Evolutionary conservation across 352 stramenopile genomes (phyloP).

Genomic region (Thraustotheca clavata): DNA sequence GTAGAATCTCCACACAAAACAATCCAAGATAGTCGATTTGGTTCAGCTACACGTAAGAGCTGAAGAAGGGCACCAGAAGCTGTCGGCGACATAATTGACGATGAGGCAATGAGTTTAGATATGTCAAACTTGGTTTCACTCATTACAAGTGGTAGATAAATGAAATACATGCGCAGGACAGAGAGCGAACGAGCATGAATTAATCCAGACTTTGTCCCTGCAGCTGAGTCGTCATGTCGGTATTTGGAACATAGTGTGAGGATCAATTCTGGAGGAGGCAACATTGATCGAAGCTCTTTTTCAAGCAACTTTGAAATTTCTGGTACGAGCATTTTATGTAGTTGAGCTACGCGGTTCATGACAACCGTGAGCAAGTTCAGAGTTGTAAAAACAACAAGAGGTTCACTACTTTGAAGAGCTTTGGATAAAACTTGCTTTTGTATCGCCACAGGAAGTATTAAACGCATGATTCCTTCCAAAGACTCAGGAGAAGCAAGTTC

Average conservation of each 20-base stretch:
- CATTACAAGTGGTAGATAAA: conserved; percentile 65
- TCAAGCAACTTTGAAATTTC: neutral
- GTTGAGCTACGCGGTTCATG: conserved; percentile 33
- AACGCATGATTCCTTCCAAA: conserved; percentile 34
- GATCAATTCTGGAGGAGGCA: conserved; percentile 72
- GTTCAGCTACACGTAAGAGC: conserved; percentile 53
- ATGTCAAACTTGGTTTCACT: conserved; percentile 78
- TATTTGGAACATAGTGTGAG: conserved; percentile 52
- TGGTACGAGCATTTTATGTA: neutral
- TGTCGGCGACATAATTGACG: conserved; percentile 30
- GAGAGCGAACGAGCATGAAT: conserved; percentile 66
- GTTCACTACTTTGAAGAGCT: conserved; percentile 63
- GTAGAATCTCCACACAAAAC: conserved; percentile 27
- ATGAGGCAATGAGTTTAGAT: conserved; percentile 65
- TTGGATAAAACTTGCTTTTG: conserved; percentile 69
- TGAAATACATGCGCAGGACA: conserved; percentile 67
- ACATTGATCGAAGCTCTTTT: conserved; percentile 56
- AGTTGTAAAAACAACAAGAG: conserved; percentile 63
- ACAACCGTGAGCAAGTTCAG: conserved; percentile 57
- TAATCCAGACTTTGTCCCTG: conserved; percentile 23
- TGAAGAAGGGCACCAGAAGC: conserved; percentile 48
- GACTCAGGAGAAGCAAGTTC: neutral
- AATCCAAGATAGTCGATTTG: conserved; percentile 48
- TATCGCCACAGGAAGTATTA: conserved; percentile 59
- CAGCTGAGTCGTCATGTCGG: conserved; percentile 23